phyloP scores from a whole-genome alignment of 495 filamentous ascomycete genomes.

The Zalerion maritima region DNA sequence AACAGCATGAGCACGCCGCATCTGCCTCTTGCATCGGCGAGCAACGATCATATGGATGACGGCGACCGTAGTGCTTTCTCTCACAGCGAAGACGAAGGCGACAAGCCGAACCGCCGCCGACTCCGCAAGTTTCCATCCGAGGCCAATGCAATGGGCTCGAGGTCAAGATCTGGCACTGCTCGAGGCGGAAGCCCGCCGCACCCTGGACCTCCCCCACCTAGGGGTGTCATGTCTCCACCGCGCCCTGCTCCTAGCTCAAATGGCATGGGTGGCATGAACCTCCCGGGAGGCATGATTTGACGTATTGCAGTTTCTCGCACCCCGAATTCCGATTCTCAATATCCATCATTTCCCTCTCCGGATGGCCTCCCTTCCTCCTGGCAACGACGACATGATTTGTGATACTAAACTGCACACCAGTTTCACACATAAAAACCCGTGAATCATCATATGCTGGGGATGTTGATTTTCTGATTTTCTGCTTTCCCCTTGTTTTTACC shows the following conservation, averaged over 20 bases:
- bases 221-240: constrained; percentile 15
- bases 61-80: constrained; percentile 36
- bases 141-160: constrained; percentile 23
- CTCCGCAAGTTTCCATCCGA: constrained; percentile 41
- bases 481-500: too few species aligned
- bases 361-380: too few species aligned
- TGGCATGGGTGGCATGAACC: constrained; percentile 15
- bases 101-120: constrained; percentile 26
- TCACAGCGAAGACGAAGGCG: constrained; percentile 35
- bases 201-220: constrained; percentile 17
- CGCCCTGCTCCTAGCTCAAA: constrained; percentile 20
- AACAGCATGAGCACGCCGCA: constrained; percentile 9
- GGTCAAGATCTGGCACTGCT: constrained; percentile 24
- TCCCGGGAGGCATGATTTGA: constrained; percentile 34
- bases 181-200: constrained; percentile 16
- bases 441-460: too few species aligned
- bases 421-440: too few species aligned
- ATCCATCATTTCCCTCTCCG: too few species aligned
- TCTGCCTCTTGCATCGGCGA: constrained; percentile 8
- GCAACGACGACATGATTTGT: too few species aligned
- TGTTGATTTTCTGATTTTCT: too few species aligned
- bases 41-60: neutral
- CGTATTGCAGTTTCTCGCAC: constrained; percentile 1
- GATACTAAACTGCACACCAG: too few species aligned
- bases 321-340: constrained; percentile 2